phyloP scores from a whole-genome alignment of 106 monocot species.

The Platanthera guangdongensis region DNA sequence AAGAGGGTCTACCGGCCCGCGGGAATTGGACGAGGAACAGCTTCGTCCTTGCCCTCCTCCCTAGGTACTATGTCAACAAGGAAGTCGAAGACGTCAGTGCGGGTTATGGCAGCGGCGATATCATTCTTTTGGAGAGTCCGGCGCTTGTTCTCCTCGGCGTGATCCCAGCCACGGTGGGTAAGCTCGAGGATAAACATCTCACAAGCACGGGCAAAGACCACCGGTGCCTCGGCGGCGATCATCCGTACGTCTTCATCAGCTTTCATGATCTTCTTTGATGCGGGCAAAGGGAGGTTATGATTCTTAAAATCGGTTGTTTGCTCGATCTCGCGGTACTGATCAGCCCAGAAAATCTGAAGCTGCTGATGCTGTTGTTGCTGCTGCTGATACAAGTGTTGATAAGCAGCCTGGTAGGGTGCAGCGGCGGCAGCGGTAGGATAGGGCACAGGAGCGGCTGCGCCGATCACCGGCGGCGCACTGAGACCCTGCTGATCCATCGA shows the following conservation, averaged over 20 bases:
- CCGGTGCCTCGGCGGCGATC: conserved; percentile 82
- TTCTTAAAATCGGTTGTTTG: conserved; percentile 69
- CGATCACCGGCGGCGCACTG: conserved; percentile 4
- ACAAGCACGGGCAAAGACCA: conserved; percentile 46
- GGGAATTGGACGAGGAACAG: neutral
- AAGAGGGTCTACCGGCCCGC: neutral
- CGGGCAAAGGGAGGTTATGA: conserved; percentile 73
- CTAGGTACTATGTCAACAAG: conserved; percentile 43
- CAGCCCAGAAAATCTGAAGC: conserved; percentile 65
- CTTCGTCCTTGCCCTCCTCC: conserved; percentile 23
- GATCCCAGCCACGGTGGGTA: conserved; percentile 36
- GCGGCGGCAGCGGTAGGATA: neutral
- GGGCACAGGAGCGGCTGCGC: neutral
- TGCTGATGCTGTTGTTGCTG: conserved; percentile 39
- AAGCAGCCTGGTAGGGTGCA: conserved; percentile 8
- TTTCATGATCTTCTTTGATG: conserved; percentile 98
- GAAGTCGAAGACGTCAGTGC: conserved; percentile 53
- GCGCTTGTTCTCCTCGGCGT: conserved; percentile 51
- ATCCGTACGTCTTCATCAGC: conserved; percentile 83
- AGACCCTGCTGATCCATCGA: conserved; percentile 25
- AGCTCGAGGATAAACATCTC: conserved; percentile 58
- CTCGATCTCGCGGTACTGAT: conserved; percentile 70
- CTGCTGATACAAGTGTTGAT: conserved; percentile 24
- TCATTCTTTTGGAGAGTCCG: conserved; percentile 47
- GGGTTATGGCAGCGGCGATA: conserved; percentile 45